These are phyloP conservation scores for Lagenidium giganteum DNA, from an alignment of 352 stramenopile genomes.

Conservation along the genomic window DNA sequence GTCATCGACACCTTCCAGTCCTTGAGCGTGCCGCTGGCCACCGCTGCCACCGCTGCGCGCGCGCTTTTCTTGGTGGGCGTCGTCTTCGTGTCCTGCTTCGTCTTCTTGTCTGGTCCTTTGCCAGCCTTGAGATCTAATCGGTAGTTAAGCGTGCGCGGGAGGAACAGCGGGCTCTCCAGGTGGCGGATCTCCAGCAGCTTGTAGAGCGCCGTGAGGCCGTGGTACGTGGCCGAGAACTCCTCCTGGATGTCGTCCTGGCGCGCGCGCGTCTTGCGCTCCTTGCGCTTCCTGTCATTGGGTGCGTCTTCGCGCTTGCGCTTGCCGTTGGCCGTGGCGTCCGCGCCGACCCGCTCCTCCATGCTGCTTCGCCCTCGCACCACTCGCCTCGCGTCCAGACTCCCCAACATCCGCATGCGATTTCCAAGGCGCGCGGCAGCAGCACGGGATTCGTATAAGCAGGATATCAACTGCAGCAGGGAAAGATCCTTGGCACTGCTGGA, in stretches of 20 bases:
- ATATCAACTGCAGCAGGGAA: too few species aligned
- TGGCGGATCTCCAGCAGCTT: slow-evolving; percentile 79
- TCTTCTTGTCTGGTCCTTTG: not conserved
- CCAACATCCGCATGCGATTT: too few species aligned
- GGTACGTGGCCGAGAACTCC: slow-evolving; percentile 79
- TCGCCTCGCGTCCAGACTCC: too few species aligned
- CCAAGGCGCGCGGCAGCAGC: too few species aligned
- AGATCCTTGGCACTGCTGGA: too few species aligned
- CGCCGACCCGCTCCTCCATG: not conserved
- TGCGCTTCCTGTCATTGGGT: slow-evolving; percentile 30
- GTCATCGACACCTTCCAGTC: slow-evolving; percentile 72
- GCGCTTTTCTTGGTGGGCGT: not conserved
- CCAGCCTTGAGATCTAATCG: slow-evolving; percentile 10
- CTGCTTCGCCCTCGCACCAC: too few species aligned
- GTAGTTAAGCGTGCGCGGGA: slow-evolving; percentile 77
- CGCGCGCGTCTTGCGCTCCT: slow-evolving; percentile 36
- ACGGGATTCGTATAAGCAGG: too few species aligned
- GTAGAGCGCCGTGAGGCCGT: slow-evolving; percentile 72
- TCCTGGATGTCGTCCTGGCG: slow-evolving; percentile 74
- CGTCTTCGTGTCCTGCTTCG: slow-evolving; percentile 3
- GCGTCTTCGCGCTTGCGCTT: slow-evolving; percentile 68
- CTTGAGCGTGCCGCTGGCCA: slow-evolving; percentile 27
- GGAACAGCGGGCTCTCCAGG: slow-evolving; percentile 61
- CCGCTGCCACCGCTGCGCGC: slow-evolving; percentile 3
- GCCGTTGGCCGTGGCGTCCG: slow-evolving; percentile 11